Evolutionary conservation across 371 early-diverging fungal genomes (phyloP).

Genomic region (Mucor lusitanicus): DNA sequence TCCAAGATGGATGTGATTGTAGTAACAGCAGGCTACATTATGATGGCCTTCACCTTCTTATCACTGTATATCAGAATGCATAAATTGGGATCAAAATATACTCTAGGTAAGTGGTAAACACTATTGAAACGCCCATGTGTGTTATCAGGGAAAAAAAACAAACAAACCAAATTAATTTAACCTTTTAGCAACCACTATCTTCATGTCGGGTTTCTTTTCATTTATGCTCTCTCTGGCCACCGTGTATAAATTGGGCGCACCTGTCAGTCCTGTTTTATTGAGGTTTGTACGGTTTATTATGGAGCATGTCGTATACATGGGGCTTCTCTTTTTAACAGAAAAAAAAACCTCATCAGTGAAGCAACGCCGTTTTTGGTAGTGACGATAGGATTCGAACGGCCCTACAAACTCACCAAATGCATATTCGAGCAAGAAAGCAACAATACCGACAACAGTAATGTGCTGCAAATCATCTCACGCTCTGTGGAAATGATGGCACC

Average conservation of each 20-base stretch:
- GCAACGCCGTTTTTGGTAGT: constrained; percentile 1
- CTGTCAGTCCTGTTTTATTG: background rate
- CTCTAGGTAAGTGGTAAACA: background rate
- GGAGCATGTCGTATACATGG: too few species aligned
- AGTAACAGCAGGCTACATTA: background rate
- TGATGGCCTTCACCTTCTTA: constrained; percentile 9
- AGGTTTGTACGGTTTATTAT: background rate
- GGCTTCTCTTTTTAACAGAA: too few species aligned
- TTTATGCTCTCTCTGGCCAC: background rate
- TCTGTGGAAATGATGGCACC: background rate
- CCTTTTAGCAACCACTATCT: background rate
- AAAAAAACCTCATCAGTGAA: too few species aligned
- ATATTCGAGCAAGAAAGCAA: background rate
- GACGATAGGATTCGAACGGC: constrained; percentile 1
- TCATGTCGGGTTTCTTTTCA: constrained; percentile 2
- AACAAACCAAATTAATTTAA: background rate
- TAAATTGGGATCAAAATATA: constrained; percentile 10
- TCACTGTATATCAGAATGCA: constrained; percentile 11
- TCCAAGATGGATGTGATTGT: constrained; percentile 2
- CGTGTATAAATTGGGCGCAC: background rate
- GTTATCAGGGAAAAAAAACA: background rate
- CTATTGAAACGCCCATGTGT: background rate
- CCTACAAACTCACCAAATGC: background rate
- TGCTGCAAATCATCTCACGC: background rate
- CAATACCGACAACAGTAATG: background rate